Percentiles rank a stretch among this genome's conserved stretches.
Conservation (phyloP, 257 asterid genomes). For the Solanum megistacrolobum region DNA sequence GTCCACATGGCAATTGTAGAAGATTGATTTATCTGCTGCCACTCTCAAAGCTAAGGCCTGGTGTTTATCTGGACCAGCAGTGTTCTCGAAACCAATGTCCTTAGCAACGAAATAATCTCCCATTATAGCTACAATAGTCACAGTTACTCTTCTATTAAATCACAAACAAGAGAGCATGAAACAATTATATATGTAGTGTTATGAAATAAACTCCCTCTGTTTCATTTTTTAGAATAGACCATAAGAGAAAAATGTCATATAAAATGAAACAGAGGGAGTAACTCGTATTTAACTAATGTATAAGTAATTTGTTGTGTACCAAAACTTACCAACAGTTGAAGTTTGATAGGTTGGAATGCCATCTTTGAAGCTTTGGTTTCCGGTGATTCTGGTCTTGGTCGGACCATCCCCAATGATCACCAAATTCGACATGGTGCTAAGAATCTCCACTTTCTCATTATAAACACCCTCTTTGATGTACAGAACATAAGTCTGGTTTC, state of each 20-base stretch:
- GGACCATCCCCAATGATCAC: slow-evolving; percentile 59
- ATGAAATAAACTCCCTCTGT: neutral
- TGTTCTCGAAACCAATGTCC: slow-evolving; percentile 71
- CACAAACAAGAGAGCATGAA: neutral
- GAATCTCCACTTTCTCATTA: slow-evolving; percentile 26
- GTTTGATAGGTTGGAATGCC: slow-evolving; percentile 38
- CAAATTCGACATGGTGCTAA: slow-evolving; percentile 14
- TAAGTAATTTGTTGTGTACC: neutral
- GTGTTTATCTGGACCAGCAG: slow-evolving; percentile 65
- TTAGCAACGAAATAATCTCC: slow-evolving; percentile 67
- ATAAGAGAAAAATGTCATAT: neutral
- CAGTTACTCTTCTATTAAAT: neutral
- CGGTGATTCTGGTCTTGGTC: slow-evolving; percentile 42
- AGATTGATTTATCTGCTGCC: slow-evolving; percentile 53
- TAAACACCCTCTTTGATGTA: slow-evolving; percentile 53
- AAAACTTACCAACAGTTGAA: slow-evolving; percentile 40
- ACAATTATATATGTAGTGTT: neutral
- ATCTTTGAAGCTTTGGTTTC: slow-evolving; percentile 28
- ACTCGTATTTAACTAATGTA: neutral
- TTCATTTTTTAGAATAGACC: neutral
- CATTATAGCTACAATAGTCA: slow-evolving; percentile 39
- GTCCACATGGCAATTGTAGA: slow-evolving; percentile 64
- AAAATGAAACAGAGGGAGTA: neutral
- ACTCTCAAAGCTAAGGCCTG: slow-evolving; percentile 84
- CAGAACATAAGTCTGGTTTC: slow-evolving; percentile 25